Conservation (phyloP, 495 filamentous ascomycete genomes). For the Aspergillus asperescens region DNA sequence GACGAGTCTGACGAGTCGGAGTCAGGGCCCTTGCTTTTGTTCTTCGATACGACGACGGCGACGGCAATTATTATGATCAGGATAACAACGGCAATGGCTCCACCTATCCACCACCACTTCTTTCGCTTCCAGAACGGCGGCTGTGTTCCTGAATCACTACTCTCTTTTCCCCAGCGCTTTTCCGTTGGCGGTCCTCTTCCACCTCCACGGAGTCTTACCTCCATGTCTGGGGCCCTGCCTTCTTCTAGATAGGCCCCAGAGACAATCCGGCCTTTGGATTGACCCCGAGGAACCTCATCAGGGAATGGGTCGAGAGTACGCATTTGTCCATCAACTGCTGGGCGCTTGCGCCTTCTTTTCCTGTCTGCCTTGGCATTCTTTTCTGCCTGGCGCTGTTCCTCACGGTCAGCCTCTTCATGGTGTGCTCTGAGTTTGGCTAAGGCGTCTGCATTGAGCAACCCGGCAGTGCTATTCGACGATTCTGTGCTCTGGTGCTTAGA, state of each 20-base stretch:
- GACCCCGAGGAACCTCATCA: conserved; percentile 31
- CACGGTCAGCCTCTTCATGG: conserved; percentile 38
- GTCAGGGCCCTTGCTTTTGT: conserved; percentile 37
- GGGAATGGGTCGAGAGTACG: conserved; percentile 26
- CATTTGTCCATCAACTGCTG: conserved; percentile 25
- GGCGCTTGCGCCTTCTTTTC: conserved; percentile 29
- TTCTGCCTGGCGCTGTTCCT: conserved; percentile 21
- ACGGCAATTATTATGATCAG: conserved; percentile 69
- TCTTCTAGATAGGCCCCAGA: conserved; percentile 68
- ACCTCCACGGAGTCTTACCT: conserved; percentile 36
- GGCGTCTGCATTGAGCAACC: conserved; percentile 46
- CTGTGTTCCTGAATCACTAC: conserved; percentile 29
- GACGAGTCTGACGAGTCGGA: conserved; percentile 12
- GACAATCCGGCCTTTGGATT: conserved; percentile 54
- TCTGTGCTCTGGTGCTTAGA: conserved; percentile 38
- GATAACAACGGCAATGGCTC: conserved; percentile 50
- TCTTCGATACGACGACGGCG: conserved; percentile 66
- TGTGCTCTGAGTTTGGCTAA: conserved; percentile 57
- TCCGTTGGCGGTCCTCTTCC: conserved; percentile 30
- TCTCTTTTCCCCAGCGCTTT: conserved; percentile 27
- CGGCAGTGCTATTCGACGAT: conserved; percentile 36
- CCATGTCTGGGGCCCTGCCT: conserved; percentile 42
- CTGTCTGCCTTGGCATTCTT: conserved; percentile 36
- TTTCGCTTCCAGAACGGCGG: conserved; percentile 33
- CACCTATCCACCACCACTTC: conserved; percentile 31